Conservation (phyloP, 2,329 filamentous ascomycete genomes). For the Alternaria consortialis region DNA sequence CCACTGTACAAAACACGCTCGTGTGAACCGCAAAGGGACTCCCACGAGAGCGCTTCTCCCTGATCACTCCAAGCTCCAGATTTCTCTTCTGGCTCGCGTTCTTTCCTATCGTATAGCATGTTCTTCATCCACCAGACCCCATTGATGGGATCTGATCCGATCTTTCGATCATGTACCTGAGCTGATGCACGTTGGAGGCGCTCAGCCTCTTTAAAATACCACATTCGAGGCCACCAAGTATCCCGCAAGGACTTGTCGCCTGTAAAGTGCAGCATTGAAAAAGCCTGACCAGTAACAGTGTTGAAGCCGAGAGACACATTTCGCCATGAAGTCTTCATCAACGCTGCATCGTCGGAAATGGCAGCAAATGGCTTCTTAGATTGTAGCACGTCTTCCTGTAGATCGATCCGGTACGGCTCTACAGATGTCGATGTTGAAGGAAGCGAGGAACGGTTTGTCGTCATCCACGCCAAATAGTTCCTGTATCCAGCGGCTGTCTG, state of each 20-base stretch:
- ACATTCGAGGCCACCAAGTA: constrained; percentile 4
- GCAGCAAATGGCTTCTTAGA: constrained; percentile 3
- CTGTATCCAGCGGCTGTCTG: constrained; percentile 5
- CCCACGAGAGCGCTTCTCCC: constrained; percentile 1
- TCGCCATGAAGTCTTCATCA: constrained; percentile 1
- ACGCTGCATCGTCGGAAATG: neutral
- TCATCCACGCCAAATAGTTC: constrained; percentile 4
- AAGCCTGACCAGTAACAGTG: constrained; percentile 1
- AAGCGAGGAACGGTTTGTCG: neutral
- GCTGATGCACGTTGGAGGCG: neutral
- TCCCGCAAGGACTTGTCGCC: constrained; percentile 6
- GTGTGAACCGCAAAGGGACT: neutral
- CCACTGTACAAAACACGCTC: neutral
- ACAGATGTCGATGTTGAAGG: neutral
- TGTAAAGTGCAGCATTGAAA: constrained; percentile 6
- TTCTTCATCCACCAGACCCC: constrained; percentile 1
- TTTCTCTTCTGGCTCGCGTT: constrained; percentile 1
- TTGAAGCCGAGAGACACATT: constrained; percentile 6
- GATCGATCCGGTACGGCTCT: constrained; percentile 4
- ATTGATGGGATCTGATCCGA: constrained; percentile 1
- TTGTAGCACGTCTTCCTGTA: neutral
- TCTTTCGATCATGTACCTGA: neutral
- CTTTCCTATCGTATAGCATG: constrained; percentile 1
- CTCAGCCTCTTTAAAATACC: constrained; percentile 3
- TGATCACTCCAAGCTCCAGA: constrained; percentile 1